phyloP scores from a whole-genome alignment of 768 basidiomycete species.

The Boletellus emodensis region DNA sequence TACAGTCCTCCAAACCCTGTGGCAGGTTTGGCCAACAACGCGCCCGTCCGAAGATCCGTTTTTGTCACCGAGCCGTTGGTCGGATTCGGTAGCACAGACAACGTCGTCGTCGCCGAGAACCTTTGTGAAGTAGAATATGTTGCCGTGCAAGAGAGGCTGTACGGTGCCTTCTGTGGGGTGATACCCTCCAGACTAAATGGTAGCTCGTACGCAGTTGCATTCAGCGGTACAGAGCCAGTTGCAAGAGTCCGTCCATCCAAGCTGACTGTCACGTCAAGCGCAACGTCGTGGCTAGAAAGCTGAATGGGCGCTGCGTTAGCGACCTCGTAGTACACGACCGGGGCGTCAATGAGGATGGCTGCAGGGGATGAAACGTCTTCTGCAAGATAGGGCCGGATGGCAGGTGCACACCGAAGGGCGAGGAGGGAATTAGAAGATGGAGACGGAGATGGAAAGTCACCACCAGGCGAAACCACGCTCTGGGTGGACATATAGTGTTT shows the following conservation, averaged over 20 bases:
- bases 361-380: slow-evolving; percentile 44
- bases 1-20: slow-evolving; percentile 47
- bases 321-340: slow-evolving; percentile 46
- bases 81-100: slow-evolving; percentile 50
- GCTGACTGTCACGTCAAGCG: slow-evolving; percentile 42
- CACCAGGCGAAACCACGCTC: slow-evolving; percentile 44
- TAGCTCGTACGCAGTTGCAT: slow-evolving; percentile 47
- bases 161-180: slow-evolving; percentile 35
- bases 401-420: slow-evolving; percentile 50
- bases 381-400: slow-evolving; percentile 56
- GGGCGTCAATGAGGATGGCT: slow-evolving; percentile 50
- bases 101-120: slow-evolving; percentile 40
- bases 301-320: slow-evolving; percentile 43
- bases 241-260: slow-evolving; percentile 42
- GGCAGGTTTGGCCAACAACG: slow-evolving; percentile 47
- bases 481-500: slow-evolving; percentile 50
- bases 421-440: slow-evolving; percentile 32
- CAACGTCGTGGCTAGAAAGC: slow-evolving; percentile 16
- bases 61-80: slow-evolving; percentile 57
- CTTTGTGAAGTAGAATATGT: slow-evolving; percentile 35
- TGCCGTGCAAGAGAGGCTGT: slow-evolving; percentile 28
- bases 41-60: slow-evolving; percentile 46
- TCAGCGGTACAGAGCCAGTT: slow-evolving; percentile 45
- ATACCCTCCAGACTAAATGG: slow-evolving; percentile 47
- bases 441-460: slow-evolving; percentile 42